Evolutionary conservation across 1,139 yeast genomes (phyloP), one percentile per base, ranked within the genome.

Genomic region (Candida frijolesensis): DNA sequence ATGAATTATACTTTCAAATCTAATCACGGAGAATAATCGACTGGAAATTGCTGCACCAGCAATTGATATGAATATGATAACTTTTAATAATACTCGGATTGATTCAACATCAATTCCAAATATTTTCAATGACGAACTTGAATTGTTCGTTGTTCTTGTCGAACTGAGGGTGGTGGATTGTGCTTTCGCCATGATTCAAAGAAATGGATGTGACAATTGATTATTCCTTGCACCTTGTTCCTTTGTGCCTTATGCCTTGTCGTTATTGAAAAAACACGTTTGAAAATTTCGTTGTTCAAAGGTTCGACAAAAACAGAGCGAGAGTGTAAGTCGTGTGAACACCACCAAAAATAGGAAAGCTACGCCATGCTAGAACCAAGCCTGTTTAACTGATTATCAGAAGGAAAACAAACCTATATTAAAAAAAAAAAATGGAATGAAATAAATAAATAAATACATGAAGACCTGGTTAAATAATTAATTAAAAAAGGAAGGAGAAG

Each of bases 1-100:
- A 74, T 95, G 99, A 70, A 95, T 95, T 64, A 95, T 95, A 53
- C 95, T 85, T 72, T 95, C 99, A 66, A 91, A 95, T 59, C 96
- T 78, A 52, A 89, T 84, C 51, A 87, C 94, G 4, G 94, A 80
- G 57, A 82, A 82, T 66, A 94, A 78, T 64, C 99, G 83, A 52
- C 96, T 87, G 45, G 96, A 85, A 51, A 94, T 80, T 39, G 98
- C 96, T 2, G 98, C 98, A 22, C 89, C 92, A 38, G 92, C 89
- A 59, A 89, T 83, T 45, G 87, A 77, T 52, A 85, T 72, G 63
- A 89, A 80, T 58, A 88, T 87, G 52, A 82, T 72, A 51, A 81
- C 81, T 62, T 83, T 84, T 56, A 89, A 78, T 52, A 86, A 74
- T 58, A 80, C 65, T 51, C 74, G 67, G 52, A 76, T 66, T 44